phyloP scores from a whole-genome alignment of 441 rosid species.

The Gossypium lobatum region DNA sequence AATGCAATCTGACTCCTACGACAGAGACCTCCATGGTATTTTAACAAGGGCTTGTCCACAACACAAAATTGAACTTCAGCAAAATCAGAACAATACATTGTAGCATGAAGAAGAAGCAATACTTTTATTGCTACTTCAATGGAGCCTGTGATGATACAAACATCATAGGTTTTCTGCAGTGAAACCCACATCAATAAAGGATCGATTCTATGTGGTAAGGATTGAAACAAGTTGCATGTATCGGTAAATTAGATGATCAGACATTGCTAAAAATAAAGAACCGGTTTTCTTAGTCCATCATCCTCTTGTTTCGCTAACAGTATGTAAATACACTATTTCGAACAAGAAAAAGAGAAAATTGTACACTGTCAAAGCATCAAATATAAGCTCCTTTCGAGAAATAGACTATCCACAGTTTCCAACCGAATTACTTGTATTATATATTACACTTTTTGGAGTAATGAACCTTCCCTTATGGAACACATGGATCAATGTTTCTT shows the following conservation, averaged over 20 bases:
- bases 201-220: neutral
- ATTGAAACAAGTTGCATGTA: neutral
- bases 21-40: no score
- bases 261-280: no score
- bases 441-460: neutral
- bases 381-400: neutral
- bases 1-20: no score
- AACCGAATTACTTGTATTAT: neutral
- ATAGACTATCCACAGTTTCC: neutral
- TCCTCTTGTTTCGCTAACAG: no score
- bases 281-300: no score
- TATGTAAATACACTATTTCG: no score
- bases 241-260: no score
- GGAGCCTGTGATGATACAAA: neutral
- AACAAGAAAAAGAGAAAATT: no score
- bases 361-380: no score
- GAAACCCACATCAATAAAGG: neutral
- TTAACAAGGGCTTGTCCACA: neutral
- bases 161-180: neutral
- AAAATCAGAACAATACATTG: neutral
- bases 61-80: neutral
- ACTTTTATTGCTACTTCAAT: neutral
- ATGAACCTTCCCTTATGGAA: neutral
- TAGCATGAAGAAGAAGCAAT: neutral
- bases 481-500: neutral